Evolutionary conservation across 768 basidiomycete genomes (phyloP).

Genomic region (Boletus edulis): DNA sequence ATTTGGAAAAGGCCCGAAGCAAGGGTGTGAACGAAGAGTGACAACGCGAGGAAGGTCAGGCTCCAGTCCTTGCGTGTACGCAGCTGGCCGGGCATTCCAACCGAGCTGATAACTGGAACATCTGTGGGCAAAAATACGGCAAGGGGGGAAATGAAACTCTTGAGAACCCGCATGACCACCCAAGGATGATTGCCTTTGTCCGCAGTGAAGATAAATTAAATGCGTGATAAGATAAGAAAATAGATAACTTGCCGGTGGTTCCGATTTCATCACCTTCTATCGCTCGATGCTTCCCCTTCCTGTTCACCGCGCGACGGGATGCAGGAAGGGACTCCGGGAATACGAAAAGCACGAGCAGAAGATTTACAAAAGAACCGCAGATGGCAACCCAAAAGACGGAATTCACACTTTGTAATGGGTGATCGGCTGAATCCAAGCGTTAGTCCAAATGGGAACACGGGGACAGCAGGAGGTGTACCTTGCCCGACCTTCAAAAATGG

Average conservation of each 20-base stretch:
- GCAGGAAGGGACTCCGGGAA: constrained; percentile 54
- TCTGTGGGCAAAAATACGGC: constrained; percentile 64
- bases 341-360: constrained; percentile 61
- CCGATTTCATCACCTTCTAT: constrained; percentile 8
- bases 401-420: constrained; percentile 39
- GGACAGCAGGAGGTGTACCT: constrained; percentile 12
- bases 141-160: constrained; percentile 60
- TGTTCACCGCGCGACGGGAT: constrained; percentile 24
- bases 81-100: constrained; percentile 63
- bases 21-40: constrained; percentile 61
- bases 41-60: constrained; percentile 63
- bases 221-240: not conserved
- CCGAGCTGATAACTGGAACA: constrained; percentile 38
- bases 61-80: constrained; percentile 64
- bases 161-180: constrained; percentile 28
- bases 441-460: constrained; percentile 3
- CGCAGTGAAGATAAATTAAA: not conserved
- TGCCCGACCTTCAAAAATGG: constrained; percentile 28
- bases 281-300: constrained; percentile 31
- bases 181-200: constrained; percentile 6
- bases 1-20: constrained; percentile 70
- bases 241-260: constrained; percentile 9
- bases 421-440: constrained; percentile 20
- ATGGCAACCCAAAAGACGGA: constrained; percentile 56
- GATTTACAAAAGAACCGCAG: constrained; percentile 41